These are phyloP conservation scores for Trichoderma polysporum DNA, from an alignment of 2,329 filamentous ascomycete species.

Conservation along the genomic window DNA sequence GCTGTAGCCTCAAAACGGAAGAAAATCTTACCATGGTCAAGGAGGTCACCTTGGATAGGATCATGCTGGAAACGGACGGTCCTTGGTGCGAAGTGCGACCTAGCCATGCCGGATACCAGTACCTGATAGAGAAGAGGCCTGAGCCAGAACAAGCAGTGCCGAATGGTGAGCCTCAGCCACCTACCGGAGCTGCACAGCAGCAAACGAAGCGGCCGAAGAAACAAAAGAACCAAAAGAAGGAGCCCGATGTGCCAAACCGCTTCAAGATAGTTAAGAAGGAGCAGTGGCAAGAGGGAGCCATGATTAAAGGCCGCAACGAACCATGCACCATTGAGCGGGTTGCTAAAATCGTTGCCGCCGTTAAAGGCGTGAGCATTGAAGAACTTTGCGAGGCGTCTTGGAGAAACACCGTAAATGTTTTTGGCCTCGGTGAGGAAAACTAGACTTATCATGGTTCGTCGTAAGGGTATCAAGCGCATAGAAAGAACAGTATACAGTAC, in stretches of 20 bases:
- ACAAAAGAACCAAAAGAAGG: conserved; percentile 57
- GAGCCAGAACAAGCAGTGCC: conserved; percentile 26
- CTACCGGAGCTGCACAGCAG: conserved; percentile 22
- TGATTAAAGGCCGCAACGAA: conserved; percentile 96
- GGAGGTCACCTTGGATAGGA: conserved; percentile 70
- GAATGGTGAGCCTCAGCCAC: conserved; percentile 26
- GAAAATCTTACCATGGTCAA: conserved; percentile 86
- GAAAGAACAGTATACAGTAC: conserved; percentile 22
- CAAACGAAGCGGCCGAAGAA: conserved; percentile 36
- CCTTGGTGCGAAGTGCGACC: conserved; percentile 96
- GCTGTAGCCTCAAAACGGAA: conserved; percentile 90
- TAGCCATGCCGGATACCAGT: conserved; percentile 80
- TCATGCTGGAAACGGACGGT: conserved; percentile 96
- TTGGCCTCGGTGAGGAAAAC: conserved; percentile 57
- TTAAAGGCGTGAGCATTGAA: conserved; percentile 77
- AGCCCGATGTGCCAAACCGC: conserved; percentile 66
- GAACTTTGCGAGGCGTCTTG: conserved; percentile 85
- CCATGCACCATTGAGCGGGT: conserved; percentile 83
- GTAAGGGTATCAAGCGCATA: conserved; percentile 34
- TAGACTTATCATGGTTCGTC: conserved; percentile 10
- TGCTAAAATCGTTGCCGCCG: conserved; percentile 81
- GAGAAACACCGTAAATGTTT: conserved; percentile 78
- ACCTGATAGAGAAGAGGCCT: conserved; percentile 49
- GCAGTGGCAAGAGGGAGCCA: conserved; percentile 80
- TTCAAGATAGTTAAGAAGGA: conserved; percentile 94